Evolutionary conservation across 768 basidiomycete genomes (phyloP).

Genomic region (Cubamyces sp.): DNA sequence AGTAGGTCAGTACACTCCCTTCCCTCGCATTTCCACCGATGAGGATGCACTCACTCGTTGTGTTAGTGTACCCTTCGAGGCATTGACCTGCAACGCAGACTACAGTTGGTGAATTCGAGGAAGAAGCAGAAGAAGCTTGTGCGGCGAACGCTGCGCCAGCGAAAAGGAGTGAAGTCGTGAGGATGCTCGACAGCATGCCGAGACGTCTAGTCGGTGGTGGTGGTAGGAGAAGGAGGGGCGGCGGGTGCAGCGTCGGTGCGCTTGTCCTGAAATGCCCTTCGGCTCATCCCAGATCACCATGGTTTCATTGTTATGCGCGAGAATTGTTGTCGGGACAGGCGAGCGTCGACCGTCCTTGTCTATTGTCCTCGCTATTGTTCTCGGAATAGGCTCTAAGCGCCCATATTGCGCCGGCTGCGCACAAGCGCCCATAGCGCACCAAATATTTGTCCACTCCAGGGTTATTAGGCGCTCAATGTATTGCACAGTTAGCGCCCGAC

Average conservation of each 20-base stretch:
- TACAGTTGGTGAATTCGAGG: constrained; percentile 51
- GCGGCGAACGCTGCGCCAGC: constrained; percentile 42
- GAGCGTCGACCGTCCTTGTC: constrained; percentile 2
- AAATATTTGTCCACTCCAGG: neutral
- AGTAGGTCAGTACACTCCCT: constrained; percentile 12
- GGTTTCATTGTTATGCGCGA: constrained; percentile 30
- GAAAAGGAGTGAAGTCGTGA: constrained; percentile 41
- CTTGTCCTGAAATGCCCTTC: constrained; percentile 25
- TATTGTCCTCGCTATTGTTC: constrained; percentile 26
- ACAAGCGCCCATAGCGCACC: neutral
- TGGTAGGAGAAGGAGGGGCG: constrained; percentile 19
- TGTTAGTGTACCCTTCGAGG: constrained; percentile 77
- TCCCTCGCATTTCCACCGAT: neutral
- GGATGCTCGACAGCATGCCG: constrained; percentile 46
- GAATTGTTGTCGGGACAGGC: constrained; percentile 18
- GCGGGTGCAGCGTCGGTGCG: constrained; percentile 2
- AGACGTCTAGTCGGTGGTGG: constrained; percentile 28
- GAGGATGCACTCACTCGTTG: constrained; percentile 55
- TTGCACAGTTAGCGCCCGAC: neutral
- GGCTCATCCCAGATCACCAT: constrained; percentile 30
- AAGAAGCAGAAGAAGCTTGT: constrained; percentile 35
- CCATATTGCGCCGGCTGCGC: neutral
- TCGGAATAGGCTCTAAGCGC: constrained; percentile 14
- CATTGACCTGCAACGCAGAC: constrained; percentile 91
- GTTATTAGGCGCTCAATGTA: neutral